Evolutionary conservation across 495 filamentous ascomycete species (phyloP).

Genomic region (Achaetomiella virescens): DNA sequence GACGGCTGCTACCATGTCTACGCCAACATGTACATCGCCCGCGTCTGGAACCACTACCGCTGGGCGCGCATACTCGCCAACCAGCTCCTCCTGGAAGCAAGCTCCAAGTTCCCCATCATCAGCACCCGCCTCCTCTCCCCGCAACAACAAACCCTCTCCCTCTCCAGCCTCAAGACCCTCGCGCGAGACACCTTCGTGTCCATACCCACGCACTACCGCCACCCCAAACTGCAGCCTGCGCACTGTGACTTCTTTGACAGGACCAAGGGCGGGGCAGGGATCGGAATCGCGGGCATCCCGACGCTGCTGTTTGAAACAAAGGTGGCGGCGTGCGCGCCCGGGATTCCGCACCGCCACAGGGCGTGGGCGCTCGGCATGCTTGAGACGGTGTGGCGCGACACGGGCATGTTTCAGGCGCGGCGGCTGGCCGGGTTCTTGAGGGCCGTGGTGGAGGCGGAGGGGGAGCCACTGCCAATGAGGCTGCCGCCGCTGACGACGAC

Average conservation of each 20-base stretch:
- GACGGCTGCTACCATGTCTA: conserved; percentile 57
- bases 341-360: conserved; percentile 32
- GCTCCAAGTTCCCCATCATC: conserved; percentile 28
- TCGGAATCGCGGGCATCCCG: conserved; percentile 39
- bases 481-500: too few species aligned
- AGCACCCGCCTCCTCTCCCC: conserved; percentile 31
- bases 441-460: conserved; percentile 1
- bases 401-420: conserved; percentile 42
- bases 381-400: conserved; percentile 37
- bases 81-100: conserved; percentile 42
- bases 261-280: conserved; percentile 34
- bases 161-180: conserved; percentile 26
- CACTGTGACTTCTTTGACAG: conserved; percentile 28
- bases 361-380: conserved; percentile 34
- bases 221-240: conserved; percentile 28
- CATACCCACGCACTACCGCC: conserved; percentile 41
- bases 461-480: too few species aligned
- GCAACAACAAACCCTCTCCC: conserved; percentile 29
- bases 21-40: conserved; percentile 48
- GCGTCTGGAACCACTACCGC: conserved; percentile 59
- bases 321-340: conserved; percentile 37
- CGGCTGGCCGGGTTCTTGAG: conserved; percentile 31
- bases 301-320: conserved; percentile 38
- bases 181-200: conserved; percentile 40
- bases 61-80: conserved; percentile 53